These are phyloP conservation scores for Chlamydomonas sp. DNA, from an alignment of 139 green algal genomes.

Conservation along the genomic window DNA sequence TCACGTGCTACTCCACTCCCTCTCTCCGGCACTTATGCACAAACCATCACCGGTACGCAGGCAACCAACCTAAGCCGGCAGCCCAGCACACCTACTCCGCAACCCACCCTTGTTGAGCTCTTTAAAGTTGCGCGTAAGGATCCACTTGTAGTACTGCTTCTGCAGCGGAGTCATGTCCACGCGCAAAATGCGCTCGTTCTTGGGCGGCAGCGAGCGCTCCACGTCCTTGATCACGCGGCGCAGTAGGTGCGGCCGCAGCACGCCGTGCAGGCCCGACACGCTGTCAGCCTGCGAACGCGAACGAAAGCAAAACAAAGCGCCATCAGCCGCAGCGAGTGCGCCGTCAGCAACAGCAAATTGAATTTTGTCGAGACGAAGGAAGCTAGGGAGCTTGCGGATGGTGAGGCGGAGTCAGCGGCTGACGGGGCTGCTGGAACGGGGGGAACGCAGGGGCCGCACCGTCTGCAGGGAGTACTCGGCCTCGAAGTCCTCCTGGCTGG, in stretches of 20 bases:
- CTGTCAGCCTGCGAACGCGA: conserved; percentile 52
- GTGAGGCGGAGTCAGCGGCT: too few relatives aligned
- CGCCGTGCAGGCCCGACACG: conserved; percentile 79
- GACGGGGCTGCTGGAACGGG: too few relatives aligned
- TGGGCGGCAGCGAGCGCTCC: conserved; percentile 89
- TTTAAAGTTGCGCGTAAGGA: conserved; percentile 94
- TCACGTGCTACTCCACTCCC: too few relatives aligned
- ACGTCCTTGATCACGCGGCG: conserved; percentile 96
- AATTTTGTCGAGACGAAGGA: too few relatives aligned
- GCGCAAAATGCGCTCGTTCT: conserved; percentile 91
- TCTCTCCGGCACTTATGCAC: too few relatives aligned
- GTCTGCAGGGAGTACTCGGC: conserved; percentile 67
- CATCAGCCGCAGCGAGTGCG: too few relatives aligned
- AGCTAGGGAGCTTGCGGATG: too few relatives aligned
- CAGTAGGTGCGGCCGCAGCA: conserved; percentile 88
- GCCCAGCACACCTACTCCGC: background rate
- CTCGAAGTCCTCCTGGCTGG: conserved; percentile 77
- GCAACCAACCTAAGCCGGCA: background rate
- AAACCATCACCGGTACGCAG: too few relatives aligned
- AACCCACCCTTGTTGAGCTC: conserved; percentile 91
- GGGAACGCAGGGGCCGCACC: background rate
- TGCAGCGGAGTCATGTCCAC: conserved; percentile 95
- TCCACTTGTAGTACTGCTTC: conserved; percentile 97
- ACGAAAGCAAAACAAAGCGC: too few relatives aligned
- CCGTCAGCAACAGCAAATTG: too few relatives aligned